Evolutionary conservation across 768 basidiomycete species (phyloP).

Genomic region (Leccinellum rugosiceps): DNA sequence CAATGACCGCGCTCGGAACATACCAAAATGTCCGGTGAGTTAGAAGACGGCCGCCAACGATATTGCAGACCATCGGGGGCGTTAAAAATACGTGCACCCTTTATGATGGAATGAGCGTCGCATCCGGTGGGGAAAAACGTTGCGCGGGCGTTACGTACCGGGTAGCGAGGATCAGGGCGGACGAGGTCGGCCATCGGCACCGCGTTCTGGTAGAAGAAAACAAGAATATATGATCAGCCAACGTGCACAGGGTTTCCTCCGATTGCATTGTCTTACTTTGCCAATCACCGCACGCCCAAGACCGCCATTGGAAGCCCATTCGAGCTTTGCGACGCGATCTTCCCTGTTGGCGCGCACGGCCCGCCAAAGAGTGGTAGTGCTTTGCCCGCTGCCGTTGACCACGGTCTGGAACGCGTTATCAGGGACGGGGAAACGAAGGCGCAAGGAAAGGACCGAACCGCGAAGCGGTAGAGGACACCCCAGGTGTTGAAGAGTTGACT

Average conservation of each 20-base stretch:
- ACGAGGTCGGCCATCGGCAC: conserved; percentile 83
- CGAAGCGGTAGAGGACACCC: conserved; percentile 80
- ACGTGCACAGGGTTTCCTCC: conserved; percentile 11
- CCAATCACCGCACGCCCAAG: conserved; percentile 84
- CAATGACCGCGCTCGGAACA: conserved; percentile 24
- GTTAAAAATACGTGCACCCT: conserved; percentile 70
- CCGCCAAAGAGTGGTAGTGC: conserved; percentile 75
- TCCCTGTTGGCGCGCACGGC: conserved; percentile 82
- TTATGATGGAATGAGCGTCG: conserved; percentile 18
- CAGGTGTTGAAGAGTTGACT: conserved; percentile 80
- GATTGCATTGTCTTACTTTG: conserved; percentile 49
- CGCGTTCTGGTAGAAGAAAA: conserved; percentile 49
- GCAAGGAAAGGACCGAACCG: conserved; percentile 42
- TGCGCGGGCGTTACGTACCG: conserved; percentile 42
- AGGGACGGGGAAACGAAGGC: conserved; percentile 23
- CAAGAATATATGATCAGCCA: conserved; percentile 21
- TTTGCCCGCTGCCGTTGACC: conserved; percentile 58
- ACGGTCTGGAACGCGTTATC: conserved; percentile 50
- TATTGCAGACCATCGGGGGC: conserved; percentile 82
- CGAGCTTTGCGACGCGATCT: conserved; percentile 84
- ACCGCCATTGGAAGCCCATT: conserved; percentile 81
- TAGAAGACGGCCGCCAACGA: conserved; percentile 71
- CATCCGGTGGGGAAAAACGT: conserved; percentile 1
- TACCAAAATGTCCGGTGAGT: conserved; percentile 58
- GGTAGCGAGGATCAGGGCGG: conserved; percentile 59